Evolutionary conservation across 352 stramenopile species (phyloP), one percentile per base, ranked within the genome.

Genomic region (Phytophthora agathidicida): DNA sequence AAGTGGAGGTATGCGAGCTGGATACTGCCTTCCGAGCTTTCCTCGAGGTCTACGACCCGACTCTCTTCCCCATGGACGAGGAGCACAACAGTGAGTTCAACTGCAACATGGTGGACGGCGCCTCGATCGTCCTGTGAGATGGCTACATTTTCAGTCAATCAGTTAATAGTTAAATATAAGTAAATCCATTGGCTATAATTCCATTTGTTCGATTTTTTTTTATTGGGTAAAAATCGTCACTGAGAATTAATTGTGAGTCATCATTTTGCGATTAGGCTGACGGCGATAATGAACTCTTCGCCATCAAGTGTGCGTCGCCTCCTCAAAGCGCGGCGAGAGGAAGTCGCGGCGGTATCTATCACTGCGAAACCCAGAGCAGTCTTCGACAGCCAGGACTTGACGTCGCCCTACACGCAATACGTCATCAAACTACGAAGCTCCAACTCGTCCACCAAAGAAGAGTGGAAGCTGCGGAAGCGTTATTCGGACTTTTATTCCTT

Each of bases 381-480:
- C 26, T 71, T 71, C 33, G 42, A 60, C 17, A 63, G 23, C 16
- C 42, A 62, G 11, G 65, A 74, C 42, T 13, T 60, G 20, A 54
- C 60, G 13, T 54, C 65, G 17, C 65, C 65, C 2, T 70, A 67
- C 39, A 74, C 65, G 2, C 41, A 67, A 36, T 74, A 74, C 48
- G 24, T 60, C 27, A 48, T 74, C 33, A 71, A 71, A 33, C 20
- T 74, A 16, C 27, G 16, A 4, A 68, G 57, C 19, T 23, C 46
- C 23, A 44, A 39, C 14, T 37, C 16, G 7, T 16, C 32, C 7
- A 36, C 22, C 22, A 65, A 59, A 31, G 55, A 66, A 11, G 56
- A 60, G 2, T 75, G 66, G 66, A 57, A 49, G 32, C 36, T 72
- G 2, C 43, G 52, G 6, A 75, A 71, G 28, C 57, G 66, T 10